Evolutionary conservation across 2,329 filamentous ascomycete species (phyloP).

Genomic region (Penicillium sp.): DNA sequence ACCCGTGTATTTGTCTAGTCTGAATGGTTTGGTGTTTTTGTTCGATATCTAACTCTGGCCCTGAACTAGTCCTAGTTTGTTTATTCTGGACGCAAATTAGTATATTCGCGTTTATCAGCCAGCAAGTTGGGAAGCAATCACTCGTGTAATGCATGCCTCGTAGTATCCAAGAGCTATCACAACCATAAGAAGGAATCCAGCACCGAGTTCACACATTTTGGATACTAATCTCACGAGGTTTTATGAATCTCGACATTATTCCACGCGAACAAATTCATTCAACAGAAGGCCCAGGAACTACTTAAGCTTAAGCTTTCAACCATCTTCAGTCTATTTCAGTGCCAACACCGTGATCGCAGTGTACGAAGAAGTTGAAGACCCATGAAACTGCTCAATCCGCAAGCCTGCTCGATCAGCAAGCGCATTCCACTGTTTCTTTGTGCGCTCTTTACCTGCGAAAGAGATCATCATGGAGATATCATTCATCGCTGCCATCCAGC

Average conservation of each 20-base stretch:
- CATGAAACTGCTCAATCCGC: conserved; percentile 16
- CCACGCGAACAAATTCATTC: no score
- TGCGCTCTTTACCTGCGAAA: conserved; percentile 17
- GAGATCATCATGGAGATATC: conserved; percentile 20
- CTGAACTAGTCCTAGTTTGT: no score
- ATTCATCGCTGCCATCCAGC: conserved; percentile 15
- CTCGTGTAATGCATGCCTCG: no score
- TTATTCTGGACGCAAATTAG: no score
- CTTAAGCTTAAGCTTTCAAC: no score
- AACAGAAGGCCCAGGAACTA: no score
- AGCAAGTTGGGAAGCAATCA: no score
- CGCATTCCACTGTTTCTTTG: conserved; percentile 11
- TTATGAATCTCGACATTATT: no score
- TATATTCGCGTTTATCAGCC: no score
- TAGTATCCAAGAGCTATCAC: no score
- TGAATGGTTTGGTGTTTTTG: neutral
- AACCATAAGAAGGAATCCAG: no score
- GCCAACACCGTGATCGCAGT: conserved; percentile 15
- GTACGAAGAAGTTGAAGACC: conserved; percentile 14
- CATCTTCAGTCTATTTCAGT: conserved; percentile 4
- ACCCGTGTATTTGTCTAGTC: conserved; percentile 7
- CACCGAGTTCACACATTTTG: neutral
- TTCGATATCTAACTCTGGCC: no score
- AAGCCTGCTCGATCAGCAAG: conserved; percentile 13
- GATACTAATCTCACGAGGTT: neutral